Evolutionary conservation across 2,329 filamentous ascomycete genomes (phyloP).

Genomic region (Pyrenophora seminiperda): DNA sequence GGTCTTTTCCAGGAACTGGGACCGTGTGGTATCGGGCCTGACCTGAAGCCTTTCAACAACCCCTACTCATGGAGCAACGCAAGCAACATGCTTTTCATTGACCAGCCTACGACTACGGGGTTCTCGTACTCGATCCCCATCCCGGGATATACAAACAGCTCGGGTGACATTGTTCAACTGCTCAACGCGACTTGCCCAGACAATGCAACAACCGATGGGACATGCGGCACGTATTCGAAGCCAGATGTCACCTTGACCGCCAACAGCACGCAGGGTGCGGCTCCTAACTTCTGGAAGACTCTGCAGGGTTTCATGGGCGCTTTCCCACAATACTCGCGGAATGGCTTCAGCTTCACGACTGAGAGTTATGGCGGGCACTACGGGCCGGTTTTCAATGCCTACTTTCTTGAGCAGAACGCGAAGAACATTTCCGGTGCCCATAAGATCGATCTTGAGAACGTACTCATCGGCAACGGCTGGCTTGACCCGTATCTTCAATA

Average conservation of each 20-base stretch:
- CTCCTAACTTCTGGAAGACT: constrained; percentile 65
- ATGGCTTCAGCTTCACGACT: constrained; percentile 61
- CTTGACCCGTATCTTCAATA: constrained; percentile 63
- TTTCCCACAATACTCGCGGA: constrained; percentile 55
- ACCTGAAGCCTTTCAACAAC: constrained; percentile 60
- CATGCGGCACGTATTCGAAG: constrained; percentile 63
- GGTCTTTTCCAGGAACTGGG: constrained; percentile 60
- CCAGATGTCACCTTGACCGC: constrained; percentile 58
- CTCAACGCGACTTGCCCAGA: constrained; percentile 57
- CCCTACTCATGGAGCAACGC: constrained; percentile 68
- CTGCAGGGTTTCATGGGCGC: constrained; percentile 67
- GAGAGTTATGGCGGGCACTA: constrained; percentile 66
- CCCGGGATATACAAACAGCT: constrained; percentile 46
- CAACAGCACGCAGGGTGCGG: constrained; percentile 59
- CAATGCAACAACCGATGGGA: constrained; percentile 50
- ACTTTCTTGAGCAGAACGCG: constrained; percentile 56
- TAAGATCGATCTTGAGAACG: constrained; percentile 56
- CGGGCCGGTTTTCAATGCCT: constrained; percentile 60
- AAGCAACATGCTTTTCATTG: constrained; percentile 72
- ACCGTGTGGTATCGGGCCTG: constrained; percentile 58
- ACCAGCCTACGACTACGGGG: constrained; percentile 66
- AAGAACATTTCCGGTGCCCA: constrained; percentile 52
- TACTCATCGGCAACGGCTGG: constrained; percentile 65
- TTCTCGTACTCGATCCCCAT: constrained; percentile 60
- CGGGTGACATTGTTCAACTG: constrained; percentile 50